Conservation (phyloP, 2,329 filamentous ascomycete genomes). For the Ceratocystis variospora region DNA sequence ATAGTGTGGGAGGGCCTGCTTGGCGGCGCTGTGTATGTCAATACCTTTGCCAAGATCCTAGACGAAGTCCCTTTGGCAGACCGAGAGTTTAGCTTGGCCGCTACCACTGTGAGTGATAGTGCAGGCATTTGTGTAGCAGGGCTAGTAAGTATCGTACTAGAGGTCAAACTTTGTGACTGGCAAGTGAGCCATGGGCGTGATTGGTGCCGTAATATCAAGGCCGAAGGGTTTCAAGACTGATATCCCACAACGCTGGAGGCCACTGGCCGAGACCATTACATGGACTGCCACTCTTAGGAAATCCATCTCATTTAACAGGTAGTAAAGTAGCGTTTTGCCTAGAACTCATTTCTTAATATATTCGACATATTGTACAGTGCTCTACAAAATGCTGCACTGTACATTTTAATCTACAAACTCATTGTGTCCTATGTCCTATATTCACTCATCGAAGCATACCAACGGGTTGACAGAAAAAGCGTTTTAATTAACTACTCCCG, state of each 20-base stretch:
- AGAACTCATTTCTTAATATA: no score
- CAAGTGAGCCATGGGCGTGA: constrained; percentile 69
- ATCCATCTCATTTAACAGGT: no score
- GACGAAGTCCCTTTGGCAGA: constrained; percentile 65
- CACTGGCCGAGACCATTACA: not conserved
- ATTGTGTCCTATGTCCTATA: no score
- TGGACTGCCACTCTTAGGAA: no score
- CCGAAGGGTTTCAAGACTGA: constrained; percentile 11
- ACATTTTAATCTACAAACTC: no score
- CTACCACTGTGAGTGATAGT: constrained; percentile 84
- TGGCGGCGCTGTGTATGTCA: constrained; percentile 86
- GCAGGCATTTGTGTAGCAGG: constrained; percentile 81
- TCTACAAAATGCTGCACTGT: no score
- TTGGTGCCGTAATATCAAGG: constrained; percentile 49
- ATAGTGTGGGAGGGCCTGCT: constrained; percentile 91
- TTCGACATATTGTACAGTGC: no score
- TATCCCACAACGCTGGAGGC: not conserved
- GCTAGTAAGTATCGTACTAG: constrained; percentile 68
- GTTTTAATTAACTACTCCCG: not conserved
- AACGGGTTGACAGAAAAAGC: no score
- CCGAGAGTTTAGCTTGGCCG: constrained; percentile 79
- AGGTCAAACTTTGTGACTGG: constrained; percentile 69
- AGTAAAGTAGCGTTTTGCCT: no score
- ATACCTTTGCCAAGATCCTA: constrained; percentile 88
- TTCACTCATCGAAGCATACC: no score